These are phyloP conservation scores for Neonectria magnoliae DNA, from an alignment of 2,329 filamentous ascomycete species.

Conservation along the genomic window DNA sequence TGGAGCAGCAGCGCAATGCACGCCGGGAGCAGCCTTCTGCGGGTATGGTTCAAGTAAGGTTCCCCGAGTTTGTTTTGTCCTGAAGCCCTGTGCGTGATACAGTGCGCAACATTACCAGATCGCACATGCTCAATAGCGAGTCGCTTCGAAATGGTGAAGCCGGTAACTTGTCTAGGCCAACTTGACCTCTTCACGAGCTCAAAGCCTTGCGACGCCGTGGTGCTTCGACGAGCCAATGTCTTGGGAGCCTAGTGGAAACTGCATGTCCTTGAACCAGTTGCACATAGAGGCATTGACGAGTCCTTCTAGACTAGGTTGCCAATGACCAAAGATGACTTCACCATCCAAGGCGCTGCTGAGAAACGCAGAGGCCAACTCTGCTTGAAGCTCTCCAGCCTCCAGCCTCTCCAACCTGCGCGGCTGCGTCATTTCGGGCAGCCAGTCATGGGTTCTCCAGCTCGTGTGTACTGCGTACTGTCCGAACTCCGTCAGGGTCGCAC, in stretches of 20 bases:
- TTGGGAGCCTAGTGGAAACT: neutral
- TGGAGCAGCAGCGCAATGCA: neutral
- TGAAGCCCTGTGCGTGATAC: conserved; percentile 12
- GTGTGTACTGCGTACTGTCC: conserved; percentile 1
- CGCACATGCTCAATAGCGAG: conserved; percentile 19
- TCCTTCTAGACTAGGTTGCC: neutral
- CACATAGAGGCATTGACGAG: neutral
- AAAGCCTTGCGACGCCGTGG: neutral
- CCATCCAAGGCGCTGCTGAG: neutral
- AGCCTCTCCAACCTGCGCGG: conserved; percentile 12
- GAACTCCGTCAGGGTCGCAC: conserved; percentile 25
- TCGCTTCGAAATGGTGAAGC: conserved; percentile 23
- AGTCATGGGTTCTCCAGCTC: neutral
- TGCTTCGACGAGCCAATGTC: neutral
- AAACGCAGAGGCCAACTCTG: neutral
- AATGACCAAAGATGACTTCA: conserved; percentile 5
- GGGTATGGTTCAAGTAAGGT: conserved; percentile 27
- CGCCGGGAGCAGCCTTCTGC: neutral
- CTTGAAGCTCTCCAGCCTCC: conserved; percentile 16
- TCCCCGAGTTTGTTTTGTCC: conserved; percentile 20
- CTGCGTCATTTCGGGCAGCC: conserved; percentile 31
- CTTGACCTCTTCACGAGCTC: conserved; percentile 34
- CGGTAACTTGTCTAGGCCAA: conserved; percentile 17
- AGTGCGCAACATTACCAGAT: conserved; percentile 10
- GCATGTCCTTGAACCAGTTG: neutral